Evolutionary conservation across 768 basidiomycete species (phyloP), one percentile per base, ranked within the genome.

Genomic region (Termitomyces sp.): DNA sequence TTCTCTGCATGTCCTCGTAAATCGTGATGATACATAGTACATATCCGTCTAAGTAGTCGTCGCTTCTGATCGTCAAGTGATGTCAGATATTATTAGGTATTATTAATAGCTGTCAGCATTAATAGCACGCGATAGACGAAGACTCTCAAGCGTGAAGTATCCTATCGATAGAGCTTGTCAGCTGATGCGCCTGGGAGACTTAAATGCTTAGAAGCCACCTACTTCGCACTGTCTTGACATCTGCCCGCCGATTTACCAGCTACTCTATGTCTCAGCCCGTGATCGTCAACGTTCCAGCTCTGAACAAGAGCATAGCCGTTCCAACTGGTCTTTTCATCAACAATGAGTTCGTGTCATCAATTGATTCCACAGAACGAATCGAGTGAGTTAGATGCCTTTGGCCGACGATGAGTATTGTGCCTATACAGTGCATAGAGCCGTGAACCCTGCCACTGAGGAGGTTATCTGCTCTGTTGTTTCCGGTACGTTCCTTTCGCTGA

Each of bases 261-360:
- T 51, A 58, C 60, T 73, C 64, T 60, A 86, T 86, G 84, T 63
- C 79, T 45, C 73, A 70, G 53, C 60, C 68, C 49, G 71, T 68
- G 50, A 72, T 67, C 33, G 58, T 85, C 44, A 63, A 66, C 48
- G 62, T 83, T 53, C 70, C 76, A 29, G 64, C 69, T 48, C 67
- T 73, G 25, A 71, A 75, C 51, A 83, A 80, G 67, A 65, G 73
- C 63, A 74, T 91, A 47, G 73, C 74, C 33, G 77, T 94, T 35
- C 86, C 86, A 10, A 91, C 89, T 7, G 92, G 92, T 16, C 78
- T 96, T 23, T 98, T 91, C 75, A 94, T 98, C 72, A 86, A 94
- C 76, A 92, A 91, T 67, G 81, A 93, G 65, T 95, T 93, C 63
- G 87, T 91, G 27, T 68, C 83, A n/a, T 90, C 89, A 6, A 76